phyloP scores from a whole-genome alignment of 2,329 filamentous ascomycete genomes.

The Fusarium algeriense region DNA sequence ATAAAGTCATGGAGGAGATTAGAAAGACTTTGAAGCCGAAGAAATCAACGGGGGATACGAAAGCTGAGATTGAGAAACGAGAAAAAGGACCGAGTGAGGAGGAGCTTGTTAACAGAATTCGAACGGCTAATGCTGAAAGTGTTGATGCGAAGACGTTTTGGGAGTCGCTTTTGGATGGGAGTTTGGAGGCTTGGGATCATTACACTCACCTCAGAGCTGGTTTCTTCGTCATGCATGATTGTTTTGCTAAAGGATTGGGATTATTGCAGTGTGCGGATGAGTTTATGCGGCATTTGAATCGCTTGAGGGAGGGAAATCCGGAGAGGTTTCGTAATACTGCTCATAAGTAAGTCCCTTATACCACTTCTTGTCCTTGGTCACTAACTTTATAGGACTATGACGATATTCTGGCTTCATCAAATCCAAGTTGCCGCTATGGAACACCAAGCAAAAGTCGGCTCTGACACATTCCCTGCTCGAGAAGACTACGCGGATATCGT shows the following conservation, averaged over 20 bases:
- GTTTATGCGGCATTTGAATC: conserved; percentile 48
- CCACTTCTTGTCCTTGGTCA: rapidly evolving
- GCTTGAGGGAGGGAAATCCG: conserved; percentile 44
- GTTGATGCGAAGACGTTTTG: conserved; percentile 43
- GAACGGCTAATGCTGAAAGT: conserved; percentile 20
- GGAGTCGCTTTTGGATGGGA: conserved; percentile 44
- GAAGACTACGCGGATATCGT: conserved; percentile 45
- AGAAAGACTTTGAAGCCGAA: conserved; percentile 21
- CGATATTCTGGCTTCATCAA: conserved; percentile 53
- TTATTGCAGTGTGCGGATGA: conserved; percentile 47
- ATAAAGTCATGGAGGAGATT: conserved; percentile 34
- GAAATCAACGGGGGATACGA: neutral
- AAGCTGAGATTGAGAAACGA: conserved; percentile 8
- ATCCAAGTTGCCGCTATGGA: conserved; percentile 49
- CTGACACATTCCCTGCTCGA: conserved; percentile 20
- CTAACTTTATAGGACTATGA: conserved; percentile 47
- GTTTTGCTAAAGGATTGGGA: conserved; percentile 39
- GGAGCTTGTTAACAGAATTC: conserved; percentile 23
- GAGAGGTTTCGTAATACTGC: conserved; percentile 52
- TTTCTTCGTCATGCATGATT: conserved; percentile 49
- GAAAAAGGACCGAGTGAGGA: conserved; percentile 30
- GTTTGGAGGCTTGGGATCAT: conserved; percentile 50
- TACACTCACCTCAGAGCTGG: conserved; percentile 52
- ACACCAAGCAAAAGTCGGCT: conserved; percentile 33
- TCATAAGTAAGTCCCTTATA: conserved; percentile 43